phyloP scores from a whole-genome alignment of 2,329 filamentous ascomycete species.

The Verticillium longisporum region DNA sequence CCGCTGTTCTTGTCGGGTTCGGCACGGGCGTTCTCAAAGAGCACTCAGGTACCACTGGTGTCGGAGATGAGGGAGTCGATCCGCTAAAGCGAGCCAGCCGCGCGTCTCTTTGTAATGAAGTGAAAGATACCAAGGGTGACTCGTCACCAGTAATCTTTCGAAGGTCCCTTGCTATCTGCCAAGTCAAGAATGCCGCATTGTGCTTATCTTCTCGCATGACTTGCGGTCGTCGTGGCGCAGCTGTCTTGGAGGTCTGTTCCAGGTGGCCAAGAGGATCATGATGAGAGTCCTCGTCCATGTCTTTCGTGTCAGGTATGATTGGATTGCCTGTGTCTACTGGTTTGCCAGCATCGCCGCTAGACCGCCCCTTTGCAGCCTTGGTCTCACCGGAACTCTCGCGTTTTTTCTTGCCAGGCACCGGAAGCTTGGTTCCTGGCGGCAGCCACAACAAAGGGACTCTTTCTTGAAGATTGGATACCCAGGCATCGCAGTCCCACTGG shows the following conservation, averaged over 20 bases:
- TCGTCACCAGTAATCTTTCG: conserved; percentile 24
- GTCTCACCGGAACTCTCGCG: conserved; percentile 19
- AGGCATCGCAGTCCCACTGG: conserved; percentile 68
- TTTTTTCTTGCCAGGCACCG: conserved; percentile 35
- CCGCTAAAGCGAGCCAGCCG: background rate
- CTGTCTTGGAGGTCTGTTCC: background rate
- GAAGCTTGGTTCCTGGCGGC: conserved; percentile 31
- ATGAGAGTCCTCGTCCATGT: conserved; percentile 16
- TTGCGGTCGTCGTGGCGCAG: background rate
- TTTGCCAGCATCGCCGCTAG: background rate
- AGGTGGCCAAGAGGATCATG: background rate
- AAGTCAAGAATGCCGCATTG: conserved; percentile 36
- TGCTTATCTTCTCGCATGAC: conserved; percentile 35
- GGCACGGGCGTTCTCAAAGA: background rate
- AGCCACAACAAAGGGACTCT: conserved; percentile 56
- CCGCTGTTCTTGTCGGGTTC: background rate
- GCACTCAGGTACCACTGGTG: background rate
- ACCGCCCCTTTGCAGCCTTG: conserved; percentile 13
- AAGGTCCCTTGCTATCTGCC: conserved; percentile 33
- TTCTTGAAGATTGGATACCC: conserved; percentile 57
- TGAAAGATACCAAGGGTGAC: conserved; percentile 3
- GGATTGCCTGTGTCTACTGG: background rate
- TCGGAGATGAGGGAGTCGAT: background rate
- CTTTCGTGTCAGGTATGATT: conserved; percentile 12
- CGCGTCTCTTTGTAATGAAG: conserved; percentile 10